Percentiles rank a stretch among this genome's conserved stretches.
Evolutionary conservation across 768 basidiomycete species (phyloP).

Genomic region (Pisolithus tinctorius): DNA sequence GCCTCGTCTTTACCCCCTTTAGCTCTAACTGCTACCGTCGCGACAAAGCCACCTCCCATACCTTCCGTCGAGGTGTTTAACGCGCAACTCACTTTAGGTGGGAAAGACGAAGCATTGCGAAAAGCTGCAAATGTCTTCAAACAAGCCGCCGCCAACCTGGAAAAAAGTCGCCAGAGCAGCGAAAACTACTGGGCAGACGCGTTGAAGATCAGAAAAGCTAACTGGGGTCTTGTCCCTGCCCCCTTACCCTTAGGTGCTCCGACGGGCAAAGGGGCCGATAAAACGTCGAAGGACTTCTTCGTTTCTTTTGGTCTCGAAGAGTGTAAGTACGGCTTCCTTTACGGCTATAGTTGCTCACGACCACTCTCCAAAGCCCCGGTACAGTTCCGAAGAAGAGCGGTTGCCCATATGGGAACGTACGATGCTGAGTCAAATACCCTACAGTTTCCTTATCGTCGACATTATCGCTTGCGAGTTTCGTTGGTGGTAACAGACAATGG

Average conservation of each 20-base stretch:
- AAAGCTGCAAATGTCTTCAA: conserved; percentile 70
- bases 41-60: conserved; percentile 61
- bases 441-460: conserved; percentile 59
- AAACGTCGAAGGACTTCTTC: conserved; percentile 74
- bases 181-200: conserved; percentile 83
- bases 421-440: conserved; percentile 38
- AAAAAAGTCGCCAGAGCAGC: conserved; percentile 49
- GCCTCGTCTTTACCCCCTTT: conserved; percentile 23
- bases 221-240: conserved; percentile 78
- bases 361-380: conserved; percentile 45
- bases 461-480: conserved; percentile 56
- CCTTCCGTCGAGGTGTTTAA: conserved; percentile 66
- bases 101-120: conserved; percentile 74
- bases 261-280: conserved; percentile 71
- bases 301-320: conserved; percentile 78
- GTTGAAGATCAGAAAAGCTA: conserved; percentile 63
- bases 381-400: conserved; percentile 57
- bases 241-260: conserved; percentile 66
- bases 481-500: conserved; percentile 31
- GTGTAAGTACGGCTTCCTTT: conserved; percentile 42
- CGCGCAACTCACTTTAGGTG: conserved; percentile 63
- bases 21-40: conserved; percentile 53
- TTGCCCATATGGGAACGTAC: conserved; percentile 58
- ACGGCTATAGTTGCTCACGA: conserved; percentile 1
- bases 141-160: conserved; percentile 61